Percentiles rank a stretch among this genome's conserved stretches.
These are phyloP conservation scores for Leishmania martiniquensis DNA, from an alignment of 208 protist genomes.

Conservation along the genomic window DNA sequence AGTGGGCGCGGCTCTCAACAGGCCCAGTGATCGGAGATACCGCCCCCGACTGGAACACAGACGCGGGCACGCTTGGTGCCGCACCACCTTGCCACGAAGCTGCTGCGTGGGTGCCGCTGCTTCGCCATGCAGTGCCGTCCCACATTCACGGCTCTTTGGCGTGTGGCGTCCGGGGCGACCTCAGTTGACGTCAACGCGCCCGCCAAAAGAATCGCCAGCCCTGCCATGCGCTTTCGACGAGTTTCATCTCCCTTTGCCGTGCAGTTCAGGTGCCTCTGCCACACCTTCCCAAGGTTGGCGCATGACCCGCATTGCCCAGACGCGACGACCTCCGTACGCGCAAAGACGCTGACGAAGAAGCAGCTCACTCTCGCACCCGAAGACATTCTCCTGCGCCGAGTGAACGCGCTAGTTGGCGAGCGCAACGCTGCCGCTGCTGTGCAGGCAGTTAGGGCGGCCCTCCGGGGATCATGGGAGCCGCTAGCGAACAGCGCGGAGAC, in stretches of 20 bases:
- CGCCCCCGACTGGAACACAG: neutral
- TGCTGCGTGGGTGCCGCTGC: neutral
- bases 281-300: neutral
- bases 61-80: neutral
- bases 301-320: neutral
- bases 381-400: slow-evolving; percentile 18
- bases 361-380: slow-evolving; percentile 15
- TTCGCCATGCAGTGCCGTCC: neutral
- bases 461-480: slow-evolving; percentile 11
- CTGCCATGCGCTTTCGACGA: neutral
- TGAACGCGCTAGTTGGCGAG: slow-evolving; percentile 30
- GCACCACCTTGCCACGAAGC: neutral
- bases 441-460: slow-evolving; percentile 12
- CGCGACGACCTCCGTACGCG: neutral
- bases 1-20: neutral
- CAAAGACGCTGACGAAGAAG: neutral
- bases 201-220: neutral
- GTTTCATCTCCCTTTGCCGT: neutral
- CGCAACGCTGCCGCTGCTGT: slow-evolving; percentile 31
- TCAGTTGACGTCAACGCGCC: neutral
- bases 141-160: neutral
- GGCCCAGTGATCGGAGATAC: neutral
- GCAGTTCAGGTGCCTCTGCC: neutral
- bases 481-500: neutral
- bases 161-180: no score